Base-by-base conservation (phyloP, 176 grass and related monocot species). In the Triticum monococcum region DNA sequence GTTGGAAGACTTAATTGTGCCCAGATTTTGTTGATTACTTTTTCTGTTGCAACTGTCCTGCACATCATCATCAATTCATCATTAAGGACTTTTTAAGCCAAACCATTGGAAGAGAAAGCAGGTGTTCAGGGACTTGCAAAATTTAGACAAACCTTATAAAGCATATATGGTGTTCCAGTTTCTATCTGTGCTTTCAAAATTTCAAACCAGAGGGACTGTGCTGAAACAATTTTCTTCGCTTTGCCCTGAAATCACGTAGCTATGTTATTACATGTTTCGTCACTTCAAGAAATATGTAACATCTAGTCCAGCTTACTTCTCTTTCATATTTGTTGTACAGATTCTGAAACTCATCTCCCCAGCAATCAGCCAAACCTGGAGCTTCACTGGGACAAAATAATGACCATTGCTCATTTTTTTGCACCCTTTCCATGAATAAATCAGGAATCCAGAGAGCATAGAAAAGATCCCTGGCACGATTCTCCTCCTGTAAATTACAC, bases 351-450 rank as follows among this genome's bases (percentile, higher is more conserved):
- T 96, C 90, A 12, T 89, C 87, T 61, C 96, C 96, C 96, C 96
- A 98, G 67, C 88, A 96, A 84, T 98, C 93, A 82, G 92, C 84
- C 41, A 98, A 85, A 63, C 96, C 96, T 23, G 87, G 93, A 94
- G 93, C 92, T 91, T 98, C 96, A 91, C 80, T 96, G 4, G 93
- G 96, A 81, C 96, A 98, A 91, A 98, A 98, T 18, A 98, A 60
- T 52, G 96, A 94, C 96, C 96, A 98, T 4, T 94, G 35, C 16
- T 81, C 92, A 24, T 98, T 91, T 28, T 4, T 72, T 56, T 96
- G 88, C 11, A 98, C 96, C 36, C 93, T 90, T 82, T 94, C 69
- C 96, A 98, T 98, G 82, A 98, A 98, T 33, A 98, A 75, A 95
- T 98, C 96, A 24, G 93, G 90, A 83, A 98, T 56, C 96, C 96